A percentile compares a stretch with the other conserved stretches of the same genome.
These are phyloP conservation scores for Lentinula sp. DNA, from an alignment of 768 basidiomycete species.

Conservation along the genomic window DNA sequence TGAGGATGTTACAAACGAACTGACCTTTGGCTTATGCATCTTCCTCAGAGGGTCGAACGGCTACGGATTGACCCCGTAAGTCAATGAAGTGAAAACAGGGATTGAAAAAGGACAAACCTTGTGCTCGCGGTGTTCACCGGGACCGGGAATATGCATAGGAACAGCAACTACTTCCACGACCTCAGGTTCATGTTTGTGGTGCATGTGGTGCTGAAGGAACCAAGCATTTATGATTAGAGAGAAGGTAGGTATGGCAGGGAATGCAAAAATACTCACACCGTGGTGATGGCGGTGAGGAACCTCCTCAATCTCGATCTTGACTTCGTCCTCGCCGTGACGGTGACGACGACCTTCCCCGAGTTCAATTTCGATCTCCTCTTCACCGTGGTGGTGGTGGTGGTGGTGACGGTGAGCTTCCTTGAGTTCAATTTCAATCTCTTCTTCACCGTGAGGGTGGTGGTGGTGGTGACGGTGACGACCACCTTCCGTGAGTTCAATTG, in stretches of 20 bases:
- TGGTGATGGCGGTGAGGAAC: neutral
- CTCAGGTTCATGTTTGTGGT: neutral
- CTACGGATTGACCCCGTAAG: neutral
- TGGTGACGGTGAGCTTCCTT: neutral
- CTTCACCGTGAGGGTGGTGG: no score
- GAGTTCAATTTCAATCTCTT: no score
- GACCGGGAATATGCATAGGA: neutral
- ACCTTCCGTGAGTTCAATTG: no score
- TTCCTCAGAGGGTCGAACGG: neutral
- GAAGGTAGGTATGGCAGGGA: neutral
- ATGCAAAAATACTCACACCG: neutral
- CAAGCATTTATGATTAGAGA: neutral
- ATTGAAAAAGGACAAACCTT: neutral
- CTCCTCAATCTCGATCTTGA: neutral
- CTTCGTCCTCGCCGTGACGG: neutral
- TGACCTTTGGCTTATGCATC: neutral
- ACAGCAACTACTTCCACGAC: neutral
- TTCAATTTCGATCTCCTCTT: no score
- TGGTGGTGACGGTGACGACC: no score
- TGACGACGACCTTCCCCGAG: neutral
- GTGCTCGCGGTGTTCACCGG: neutral
- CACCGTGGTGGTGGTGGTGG: no score
- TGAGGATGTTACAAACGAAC: neutral
- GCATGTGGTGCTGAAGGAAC: neutral
- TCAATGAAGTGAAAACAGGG: neutral